Evolutionary conservation across 192 early-diverging fungal genomes (phyloP), one percentile per base, ranked within the genome.

Genomic region (Blastocladiella britannica): DNA sequence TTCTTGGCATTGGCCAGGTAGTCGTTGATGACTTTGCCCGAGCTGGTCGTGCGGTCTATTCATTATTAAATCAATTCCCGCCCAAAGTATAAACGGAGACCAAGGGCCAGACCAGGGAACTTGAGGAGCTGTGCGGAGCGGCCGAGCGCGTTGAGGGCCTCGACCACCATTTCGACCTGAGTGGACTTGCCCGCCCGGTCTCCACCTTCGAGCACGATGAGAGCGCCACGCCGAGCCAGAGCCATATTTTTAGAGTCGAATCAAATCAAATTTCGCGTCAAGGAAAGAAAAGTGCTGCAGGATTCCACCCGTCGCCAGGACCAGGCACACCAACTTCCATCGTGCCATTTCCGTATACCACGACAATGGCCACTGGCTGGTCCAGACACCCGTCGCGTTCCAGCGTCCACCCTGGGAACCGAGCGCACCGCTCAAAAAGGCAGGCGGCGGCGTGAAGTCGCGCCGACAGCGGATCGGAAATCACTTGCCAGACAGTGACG

Each of bases 151-250:
- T 71, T 62, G 37, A 91, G 68, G 5, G 67, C 63, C 8, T 75
- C 65, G 22, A 84, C 76, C 27, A 97, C 70, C 24, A 67, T 72
- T 27, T 70, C 69, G 62, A 80, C 77, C 67, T 95, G 94, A 0
- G 89, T 91, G 9, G 88, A 82, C 67, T 97, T 97, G 25, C 94
- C 94, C 12, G 81, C 77, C 27, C 89, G 81, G 69, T 97, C 94
- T 60, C 87, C 84, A 37, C 94, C 94, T 67, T 97, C 94, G 25
- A 97, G 63, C 15, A 92, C 77, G 63, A 97, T 88, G 61, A 97
- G 80, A 20, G 85, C 70, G 18, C 93, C 93, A 30, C 93, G 72
- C 37, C n/a, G 12, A 22, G 66, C 37, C 71, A 74, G 12, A 6
- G 54, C 6, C 22, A 57, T 57, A 12, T 20, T 59, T 53, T 28